Conservation (phyloP, 106 monocot genomes). For the Dactylorhiza incarnata region DNA sequence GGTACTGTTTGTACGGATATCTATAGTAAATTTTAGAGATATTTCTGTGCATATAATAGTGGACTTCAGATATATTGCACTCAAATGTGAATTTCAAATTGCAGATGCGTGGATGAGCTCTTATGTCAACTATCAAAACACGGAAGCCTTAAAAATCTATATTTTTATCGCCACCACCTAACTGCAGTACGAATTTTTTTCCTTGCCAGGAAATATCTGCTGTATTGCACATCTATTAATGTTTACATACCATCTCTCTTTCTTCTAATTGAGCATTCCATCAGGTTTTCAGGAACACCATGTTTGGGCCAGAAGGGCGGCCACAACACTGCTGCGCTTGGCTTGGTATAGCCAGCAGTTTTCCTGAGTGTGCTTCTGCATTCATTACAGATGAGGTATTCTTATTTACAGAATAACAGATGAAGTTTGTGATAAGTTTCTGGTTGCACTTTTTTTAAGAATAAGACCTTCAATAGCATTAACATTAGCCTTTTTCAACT, state of each 20-base stretch:
- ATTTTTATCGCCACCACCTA: slow-evolving; percentile 90
- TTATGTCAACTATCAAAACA: slow-evolving; percentile 67
- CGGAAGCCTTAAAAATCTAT: slow-evolving; percentile 94
- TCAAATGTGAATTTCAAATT: neutral
- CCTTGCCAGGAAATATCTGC: neutral
- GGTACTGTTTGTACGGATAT: neutral
- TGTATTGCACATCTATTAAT: neutral
- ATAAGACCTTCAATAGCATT: too few species aligned
- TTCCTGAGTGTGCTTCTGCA: slow-evolving; percentile 82
- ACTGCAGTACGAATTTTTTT: slow-evolving; percentile 58
- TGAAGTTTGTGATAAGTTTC: neutral
- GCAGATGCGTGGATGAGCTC: slow-evolving; percentile 97
- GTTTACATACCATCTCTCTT: neutral
- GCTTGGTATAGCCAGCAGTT: slow-evolving; percentile 95
- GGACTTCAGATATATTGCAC: neutral
- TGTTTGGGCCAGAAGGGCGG: slow-evolving; percentile 98
- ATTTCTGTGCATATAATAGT: neutral
- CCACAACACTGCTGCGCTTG: slow-evolving; percentile 98
- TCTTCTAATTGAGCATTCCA: slow-evolving; percentile 4
- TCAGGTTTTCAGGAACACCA: slow-evolving; percentile 98
- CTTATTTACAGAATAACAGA: neutral
- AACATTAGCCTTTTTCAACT: too few species aligned
- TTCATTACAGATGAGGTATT: slow-evolving; percentile 83
- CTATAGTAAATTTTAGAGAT: neutral
- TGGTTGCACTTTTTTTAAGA: neutral